A percentile compares a stretch with the other conserved stretches of the same genome.
Conservation (phyloP, 2,329 filamentous ascomycete species). For the Boeremia lycopersici region DNA sequence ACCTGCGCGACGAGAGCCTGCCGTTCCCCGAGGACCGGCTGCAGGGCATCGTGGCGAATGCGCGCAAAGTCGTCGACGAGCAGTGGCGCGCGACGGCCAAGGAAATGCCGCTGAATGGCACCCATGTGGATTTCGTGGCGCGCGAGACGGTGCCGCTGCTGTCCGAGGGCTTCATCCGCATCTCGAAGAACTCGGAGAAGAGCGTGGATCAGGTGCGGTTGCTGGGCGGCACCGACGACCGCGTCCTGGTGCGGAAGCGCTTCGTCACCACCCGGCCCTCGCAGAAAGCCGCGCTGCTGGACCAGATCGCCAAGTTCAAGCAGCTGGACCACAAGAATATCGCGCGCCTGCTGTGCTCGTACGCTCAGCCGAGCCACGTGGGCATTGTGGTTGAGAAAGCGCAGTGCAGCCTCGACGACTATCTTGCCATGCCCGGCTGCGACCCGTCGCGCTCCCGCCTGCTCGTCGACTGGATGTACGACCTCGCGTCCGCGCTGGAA, state of each 20-base stretch:
- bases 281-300: slow-evolving; percentile 44
- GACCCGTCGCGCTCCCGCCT: slow-evolving; percentile 42
- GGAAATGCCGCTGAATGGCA: slow-evolving; percentile 45
- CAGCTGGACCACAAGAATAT: slow-evolving; percentile 49
- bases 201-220: slow-evolving; percentile 45
- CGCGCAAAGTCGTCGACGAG: slow-evolving; percentile 46
- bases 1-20: slow-evolving; percentile 46
- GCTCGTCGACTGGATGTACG: slow-evolving; percentile 50
- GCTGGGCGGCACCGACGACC: slow-evolving; percentile 42
- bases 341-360: slow-evolving; percentile 46
- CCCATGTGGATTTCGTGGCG: slow-evolving; percentile 45
- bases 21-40: slow-evolving; percentile 47
- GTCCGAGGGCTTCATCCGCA: slow-evolving; percentile 38
- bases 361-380: slow-evolving; percentile 45
- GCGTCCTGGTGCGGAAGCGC: slow-evolving; percentile 45
- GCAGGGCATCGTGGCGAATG: slow-evolving; percentile 46
- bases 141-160: slow-evolving; percentile 47
- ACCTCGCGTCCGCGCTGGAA: slow-evolving; percentile 47
- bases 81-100: slow-evolving; percentile 51
- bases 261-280: slow-evolving; percentile 44
- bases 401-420: slow-evolving; percentile 48
- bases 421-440: slow-evolving; percentile 35
- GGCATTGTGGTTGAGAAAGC: slow-evolving; percentile 43
- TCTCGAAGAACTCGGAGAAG: slow-evolving; percentile 44
- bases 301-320: slow-evolving; percentile 47